phyloP scores from a whole-genome alignment of 208 protist genomes.

The Trypanosoma melophagium region DNA sequence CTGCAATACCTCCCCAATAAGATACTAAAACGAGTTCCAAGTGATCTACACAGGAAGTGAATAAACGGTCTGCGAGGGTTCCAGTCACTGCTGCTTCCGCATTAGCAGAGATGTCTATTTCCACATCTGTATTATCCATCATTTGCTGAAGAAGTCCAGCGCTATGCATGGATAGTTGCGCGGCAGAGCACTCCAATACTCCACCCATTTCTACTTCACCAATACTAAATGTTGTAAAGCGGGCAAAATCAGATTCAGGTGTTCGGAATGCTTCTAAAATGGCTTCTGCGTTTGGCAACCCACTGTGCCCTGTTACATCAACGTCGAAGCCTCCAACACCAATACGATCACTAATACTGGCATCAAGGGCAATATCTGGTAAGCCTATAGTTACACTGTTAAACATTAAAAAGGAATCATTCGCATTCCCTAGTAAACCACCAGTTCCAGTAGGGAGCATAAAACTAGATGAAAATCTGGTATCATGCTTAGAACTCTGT shows the following conservation, averaged over 20 bases:
- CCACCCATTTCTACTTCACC: constrained; percentile 52
- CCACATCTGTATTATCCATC: constrained; percentile 47
- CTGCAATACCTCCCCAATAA: constrained; percentile 80
- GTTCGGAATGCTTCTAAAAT: constrained; percentile 70
- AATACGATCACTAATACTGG: constrained; percentile 16
- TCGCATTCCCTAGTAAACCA: constrained; percentile 38
- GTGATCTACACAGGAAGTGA: constrained; percentile 51
- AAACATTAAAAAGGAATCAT: constrained; percentile 28
- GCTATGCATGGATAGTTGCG: constrained; percentile 65
- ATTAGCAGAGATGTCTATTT: constrained; percentile 52
- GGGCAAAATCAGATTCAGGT: constrained; percentile 45
- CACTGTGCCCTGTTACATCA: constrained; percentile 1
- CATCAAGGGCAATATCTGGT: constrained; percentile 8
- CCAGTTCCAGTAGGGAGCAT: not conserved
- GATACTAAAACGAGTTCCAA: constrained; percentile 74
- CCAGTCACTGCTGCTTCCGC: constrained; percentile 27
- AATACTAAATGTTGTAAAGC: constrained; percentile 62
- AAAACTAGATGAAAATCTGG: too few relatives aligned
- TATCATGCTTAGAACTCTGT: too few relatives aligned
- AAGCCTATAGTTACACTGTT: not conserved
- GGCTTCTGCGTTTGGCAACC: constrained; percentile 26
- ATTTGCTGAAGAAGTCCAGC: constrained; percentile 63
- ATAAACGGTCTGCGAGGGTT: constrained; percentile 62
- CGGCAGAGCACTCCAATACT: constrained; percentile 67
- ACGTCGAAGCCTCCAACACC: constrained; percentile 31